Conservation (phyloP, 1,139 yeast genomes). For the Geotrichum armillariae region DNA sequence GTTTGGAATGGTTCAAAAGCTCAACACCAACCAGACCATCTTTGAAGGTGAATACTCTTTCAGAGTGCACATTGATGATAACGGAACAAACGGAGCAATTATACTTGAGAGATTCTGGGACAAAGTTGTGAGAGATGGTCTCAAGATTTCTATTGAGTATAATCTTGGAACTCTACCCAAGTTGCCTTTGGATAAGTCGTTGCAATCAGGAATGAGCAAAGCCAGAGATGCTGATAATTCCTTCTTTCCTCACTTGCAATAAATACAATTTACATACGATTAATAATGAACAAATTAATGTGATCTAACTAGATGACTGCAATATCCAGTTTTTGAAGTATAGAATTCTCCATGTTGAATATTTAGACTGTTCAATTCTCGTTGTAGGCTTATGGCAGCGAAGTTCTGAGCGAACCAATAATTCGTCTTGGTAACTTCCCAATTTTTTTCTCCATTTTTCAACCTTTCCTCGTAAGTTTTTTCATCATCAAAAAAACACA, state of each 20-base stretch:
- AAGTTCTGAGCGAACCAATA: too few species aligned
- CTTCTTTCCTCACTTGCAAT: constrained; percentile 24
- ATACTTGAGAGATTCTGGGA: constrained; percentile 29
- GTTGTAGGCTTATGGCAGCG: too few species aligned
- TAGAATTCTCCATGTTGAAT: too few species aligned
- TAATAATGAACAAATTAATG: too few species aligned
- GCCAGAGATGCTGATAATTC: constrained; percentile 24
- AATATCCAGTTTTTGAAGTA: too few species aligned
- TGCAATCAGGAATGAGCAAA: constrained; percentile 24
- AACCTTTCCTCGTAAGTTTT: neutral
- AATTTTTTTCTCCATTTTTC: constrained; percentile 1
- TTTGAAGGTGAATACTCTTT: constrained; percentile 26
- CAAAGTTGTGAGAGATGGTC: constrained; percentile 27
- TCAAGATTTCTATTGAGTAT: constrained; percentile 23
- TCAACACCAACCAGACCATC: constrained; percentile 24
- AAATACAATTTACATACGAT: neutral
- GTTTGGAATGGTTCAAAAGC: constrained; percentile 23
- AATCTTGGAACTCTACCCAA: constrained; percentile 14
- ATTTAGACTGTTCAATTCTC: too few species aligned
- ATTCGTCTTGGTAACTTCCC: too few species aligned
- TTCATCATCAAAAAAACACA: constrained; percentile 1
- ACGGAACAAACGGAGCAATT: constrained; percentile 25
- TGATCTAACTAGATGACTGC: too few species aligned
- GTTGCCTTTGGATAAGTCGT: constrained; percentile 26
- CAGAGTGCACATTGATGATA: constrained; percentile 26